Evolutionary conservation across 305 asterid species (phyloP).

Genomic region (Fraxinus ornus): DNA sequence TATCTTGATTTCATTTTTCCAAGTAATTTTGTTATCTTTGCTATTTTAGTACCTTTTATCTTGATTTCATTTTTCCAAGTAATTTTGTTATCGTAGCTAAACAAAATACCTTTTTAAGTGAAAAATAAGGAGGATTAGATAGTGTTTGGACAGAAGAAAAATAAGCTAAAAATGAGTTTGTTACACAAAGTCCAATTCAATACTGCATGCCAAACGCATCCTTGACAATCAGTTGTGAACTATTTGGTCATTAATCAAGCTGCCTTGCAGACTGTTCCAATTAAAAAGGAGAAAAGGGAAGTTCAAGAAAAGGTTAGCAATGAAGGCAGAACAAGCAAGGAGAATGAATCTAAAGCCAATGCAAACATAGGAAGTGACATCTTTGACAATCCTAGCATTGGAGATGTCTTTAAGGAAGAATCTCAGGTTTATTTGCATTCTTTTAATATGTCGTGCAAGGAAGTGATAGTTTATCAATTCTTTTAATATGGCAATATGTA

Average conservation of each 20-base stretch:
- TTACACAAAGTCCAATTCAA: not conserved
- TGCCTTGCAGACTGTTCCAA: constrained; percentile 49
- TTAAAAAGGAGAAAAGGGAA: constrained; percentile 49
- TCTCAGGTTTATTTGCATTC: constrained; percentile 35
- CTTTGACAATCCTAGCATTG: constrained; percentile 27
- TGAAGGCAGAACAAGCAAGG: constrained; percentile 27
- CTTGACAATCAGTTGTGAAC: not conserved
- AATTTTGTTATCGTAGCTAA: not conserved
- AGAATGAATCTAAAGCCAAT: constrained; percentile 23
- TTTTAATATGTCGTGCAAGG: not conserved
- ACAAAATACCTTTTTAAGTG: not conserved
- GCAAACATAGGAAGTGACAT: constrained; percentile 16
- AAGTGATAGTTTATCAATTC: not conserved
- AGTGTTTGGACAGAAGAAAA: not conserved
- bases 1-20: too few species aligned
- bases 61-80: too few species aligned
- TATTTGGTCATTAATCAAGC: not conserved
- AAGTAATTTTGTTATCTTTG: too few species aligned
- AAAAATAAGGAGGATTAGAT: not conserved
- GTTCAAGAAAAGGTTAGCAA: constrained; percentile 24
- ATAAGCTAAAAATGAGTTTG: not conserved
- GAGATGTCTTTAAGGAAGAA: constrained; percentile 40
- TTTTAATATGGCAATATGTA: not conserved
- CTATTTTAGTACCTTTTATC: not conserved
- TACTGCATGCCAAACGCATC: not conserved